Evolutionary conservation across 306 rosid species (phyloP).

Genomic region (Abrus precatorius): DNA sequence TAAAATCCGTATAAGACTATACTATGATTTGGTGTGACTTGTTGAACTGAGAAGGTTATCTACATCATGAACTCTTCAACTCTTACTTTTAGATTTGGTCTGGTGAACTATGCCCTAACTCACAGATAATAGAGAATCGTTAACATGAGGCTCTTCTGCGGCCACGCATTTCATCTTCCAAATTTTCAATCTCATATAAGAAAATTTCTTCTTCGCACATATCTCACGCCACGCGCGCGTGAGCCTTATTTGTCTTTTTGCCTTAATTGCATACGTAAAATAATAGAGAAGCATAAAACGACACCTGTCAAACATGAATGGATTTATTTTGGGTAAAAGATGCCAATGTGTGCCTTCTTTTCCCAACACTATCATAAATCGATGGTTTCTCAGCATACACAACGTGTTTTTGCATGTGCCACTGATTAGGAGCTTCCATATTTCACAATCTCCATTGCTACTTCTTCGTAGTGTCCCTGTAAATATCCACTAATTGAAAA

Average conservation of each 20-base stretch:
- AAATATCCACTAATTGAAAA: background rate
- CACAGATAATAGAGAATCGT: background rate
- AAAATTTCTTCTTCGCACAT: background rate
- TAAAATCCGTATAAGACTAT: no score
- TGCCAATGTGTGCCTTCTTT: conserved; percentile 21
- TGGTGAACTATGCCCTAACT: background rate
- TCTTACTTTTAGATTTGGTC: background rate
- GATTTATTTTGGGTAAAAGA: background rate
- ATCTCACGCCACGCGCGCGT: background rate
- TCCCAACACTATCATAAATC: background rate
- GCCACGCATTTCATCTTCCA: conserved; percentile 20
- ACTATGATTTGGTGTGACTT: no score
- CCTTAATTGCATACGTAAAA: background rate
- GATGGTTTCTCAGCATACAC: background rate
- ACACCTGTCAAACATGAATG: background rate
- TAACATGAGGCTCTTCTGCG: conserved; percentile 26
- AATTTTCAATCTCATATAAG: background rate
- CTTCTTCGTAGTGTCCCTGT: no score
- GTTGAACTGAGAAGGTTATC: no score
- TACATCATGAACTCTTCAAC: no score
- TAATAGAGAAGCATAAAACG: background rate
- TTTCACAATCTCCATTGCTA: background rate
- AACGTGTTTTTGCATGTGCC: conserved; percentile 31
- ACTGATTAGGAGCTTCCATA: background rate
- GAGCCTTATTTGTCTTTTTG: background rate